phyloP scores from a whole-genome alignment of 345 rosid species.

The Hibiscus trionum region DNA sequence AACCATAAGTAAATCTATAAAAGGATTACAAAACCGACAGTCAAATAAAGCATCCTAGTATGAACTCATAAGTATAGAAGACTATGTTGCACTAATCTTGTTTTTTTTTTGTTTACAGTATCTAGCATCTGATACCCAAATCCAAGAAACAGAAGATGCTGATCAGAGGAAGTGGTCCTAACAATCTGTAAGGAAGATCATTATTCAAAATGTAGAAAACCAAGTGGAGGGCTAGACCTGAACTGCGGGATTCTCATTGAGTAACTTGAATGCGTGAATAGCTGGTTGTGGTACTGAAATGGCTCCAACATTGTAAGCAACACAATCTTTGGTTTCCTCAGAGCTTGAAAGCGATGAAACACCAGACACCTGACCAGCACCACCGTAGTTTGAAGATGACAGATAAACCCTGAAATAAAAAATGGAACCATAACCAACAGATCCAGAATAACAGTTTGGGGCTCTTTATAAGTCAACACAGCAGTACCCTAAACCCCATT shows the following conservation, averaged over 20 bases:
- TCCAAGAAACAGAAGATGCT: neutral
- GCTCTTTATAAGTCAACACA: neutral
- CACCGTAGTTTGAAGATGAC: conserved; percentile 22
- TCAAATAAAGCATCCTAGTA: neutral
- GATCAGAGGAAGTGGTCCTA: neutral
- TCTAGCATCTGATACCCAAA: neutral
- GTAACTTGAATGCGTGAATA: conserved; percentile 46
- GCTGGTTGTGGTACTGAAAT: conserved; percentile 40
- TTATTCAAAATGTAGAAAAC: neutral
- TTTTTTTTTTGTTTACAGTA: no score
- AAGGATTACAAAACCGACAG: neutral
- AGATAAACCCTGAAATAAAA: conserved; percentile 31
- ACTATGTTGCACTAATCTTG: neutral
- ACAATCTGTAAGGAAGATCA: neutral
- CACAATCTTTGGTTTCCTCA: conserved; percentile 30
- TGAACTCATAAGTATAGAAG: neutral
- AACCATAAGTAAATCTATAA: neutral
- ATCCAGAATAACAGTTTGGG: neutral
- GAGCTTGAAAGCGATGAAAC: conserved; percentile 18
- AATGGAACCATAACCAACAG: neutral
- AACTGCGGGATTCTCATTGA: conserved; percentile 49
- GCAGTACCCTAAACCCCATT: no score
- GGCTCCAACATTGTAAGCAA: conserved; percentile 15
- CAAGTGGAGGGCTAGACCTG: conserved; percentile 26
- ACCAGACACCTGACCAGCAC: conserved; percentile 14